phyloP scores from a whole-genome alignment of 768 basidiomycete species.

The Collybiopsis confluens region DNA sequence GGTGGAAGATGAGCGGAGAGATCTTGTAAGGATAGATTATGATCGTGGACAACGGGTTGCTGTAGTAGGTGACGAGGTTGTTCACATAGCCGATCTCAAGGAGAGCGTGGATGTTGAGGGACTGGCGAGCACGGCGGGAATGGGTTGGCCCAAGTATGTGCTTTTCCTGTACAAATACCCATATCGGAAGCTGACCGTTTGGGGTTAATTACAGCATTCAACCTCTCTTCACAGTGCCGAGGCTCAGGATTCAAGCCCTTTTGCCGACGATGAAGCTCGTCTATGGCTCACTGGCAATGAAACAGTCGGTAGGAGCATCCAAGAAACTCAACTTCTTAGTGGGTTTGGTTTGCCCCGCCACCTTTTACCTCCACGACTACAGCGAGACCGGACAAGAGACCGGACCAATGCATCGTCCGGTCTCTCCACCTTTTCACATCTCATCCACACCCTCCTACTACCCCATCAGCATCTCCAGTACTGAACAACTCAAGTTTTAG shows the following conservation, averaged over 20 bases:
- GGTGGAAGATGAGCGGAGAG: background rate
- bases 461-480: no score
- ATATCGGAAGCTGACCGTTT: background rate
- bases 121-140: background rate
- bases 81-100: background rate
- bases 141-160: constrained; percentile 3
- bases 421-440: no score
- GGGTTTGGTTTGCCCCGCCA: no score
- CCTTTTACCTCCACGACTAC: no score
- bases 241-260: no score
- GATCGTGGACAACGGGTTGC: background rate
- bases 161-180: background rate
- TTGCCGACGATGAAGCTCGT: no score
- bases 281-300: background rate
- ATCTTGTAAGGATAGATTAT: background rate
- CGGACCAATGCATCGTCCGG: no score
- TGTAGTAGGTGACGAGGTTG: background rate
- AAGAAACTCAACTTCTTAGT: background rate
- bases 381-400: no score
- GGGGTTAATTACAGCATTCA: background rate
- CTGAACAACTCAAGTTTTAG: no score
- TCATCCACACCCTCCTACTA: no score
- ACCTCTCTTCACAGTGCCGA: background rate
- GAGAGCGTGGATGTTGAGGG: background rate
- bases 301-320: background rate